These are phyloP conservation scores for Mycena vulgaris DNA, from an alignment of 768 basidiomycete genomes.

Conservation along the genomic window DNA sequence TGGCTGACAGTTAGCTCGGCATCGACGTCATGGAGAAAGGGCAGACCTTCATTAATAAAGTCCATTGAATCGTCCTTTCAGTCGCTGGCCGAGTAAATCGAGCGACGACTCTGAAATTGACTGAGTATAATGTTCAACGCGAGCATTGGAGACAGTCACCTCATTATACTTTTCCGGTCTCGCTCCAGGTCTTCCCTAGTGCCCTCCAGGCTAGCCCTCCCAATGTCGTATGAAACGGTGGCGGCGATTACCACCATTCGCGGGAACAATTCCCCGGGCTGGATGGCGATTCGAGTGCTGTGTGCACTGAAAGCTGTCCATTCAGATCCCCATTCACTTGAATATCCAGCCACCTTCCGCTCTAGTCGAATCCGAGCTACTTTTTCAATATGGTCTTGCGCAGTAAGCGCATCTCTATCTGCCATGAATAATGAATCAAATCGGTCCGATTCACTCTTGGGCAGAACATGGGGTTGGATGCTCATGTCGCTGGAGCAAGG, in stretches of 20 bases:
- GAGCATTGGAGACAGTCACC: neutral
- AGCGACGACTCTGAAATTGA: neutral
- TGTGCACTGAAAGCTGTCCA: conserved; percentile 1
- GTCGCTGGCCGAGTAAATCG: neutral
- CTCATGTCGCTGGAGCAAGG: too few species aligned
- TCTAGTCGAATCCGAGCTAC: too few species aligned
- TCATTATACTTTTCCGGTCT: neutral
- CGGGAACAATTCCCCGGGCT: too few species aligned
- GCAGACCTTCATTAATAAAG: neutral
- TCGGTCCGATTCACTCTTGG: neutral
- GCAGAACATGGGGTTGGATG: neutral
- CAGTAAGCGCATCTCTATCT: too few species aligned
- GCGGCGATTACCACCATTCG: neutral
- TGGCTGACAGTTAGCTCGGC: too few species aligned
- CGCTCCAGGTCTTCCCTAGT: neutral
- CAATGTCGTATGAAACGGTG: neutral
- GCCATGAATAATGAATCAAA: neutral
- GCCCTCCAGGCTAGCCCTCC: too few species aligned
- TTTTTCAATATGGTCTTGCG: too few species aligned
- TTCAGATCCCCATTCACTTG: neutral
- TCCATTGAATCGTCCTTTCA: neutral
- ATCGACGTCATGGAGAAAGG: too few species aligned
- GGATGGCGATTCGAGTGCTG: too few species aligned
- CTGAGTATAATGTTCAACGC: neutral
- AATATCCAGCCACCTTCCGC: neutral